Percentiles rank a stretch among this genome's conserved stretches.
These are phyloP conservation scores for Saccharomyces cerevisiae DNA, from an alignment of 805 yeast genomes.

Conservation along the genomic window DNA sequence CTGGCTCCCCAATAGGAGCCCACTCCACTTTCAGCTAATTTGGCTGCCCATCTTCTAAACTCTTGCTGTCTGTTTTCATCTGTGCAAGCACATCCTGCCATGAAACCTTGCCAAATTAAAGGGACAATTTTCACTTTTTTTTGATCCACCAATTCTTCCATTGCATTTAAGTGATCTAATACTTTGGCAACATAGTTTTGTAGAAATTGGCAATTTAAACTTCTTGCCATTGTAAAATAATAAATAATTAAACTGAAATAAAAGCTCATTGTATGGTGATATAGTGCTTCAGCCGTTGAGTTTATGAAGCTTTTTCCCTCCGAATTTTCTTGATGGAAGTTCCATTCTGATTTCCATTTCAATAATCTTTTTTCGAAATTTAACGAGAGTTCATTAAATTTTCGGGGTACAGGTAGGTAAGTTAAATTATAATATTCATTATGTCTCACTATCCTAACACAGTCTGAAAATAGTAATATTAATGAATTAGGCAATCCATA, in stretches of 20 bases:
- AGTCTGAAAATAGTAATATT: constrained; percentile 61
- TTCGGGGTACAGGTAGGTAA: constrained; percentile 17
- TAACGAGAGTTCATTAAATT: constrained; percentile 17
- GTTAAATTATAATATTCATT: constrained; percentile 40
- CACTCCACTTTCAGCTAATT: constrained; percentile 45
- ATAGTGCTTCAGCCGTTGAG: constrained; percentile 54
- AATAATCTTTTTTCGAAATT: constrained; percentile 43
- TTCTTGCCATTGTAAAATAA: constrained; percentile 56
- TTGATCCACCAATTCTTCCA: constrained; percentile 46
- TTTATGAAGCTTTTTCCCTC: constrained; percentile 21
- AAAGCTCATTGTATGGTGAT: constrained; percentile 74
- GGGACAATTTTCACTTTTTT: constrained; percentile 57
- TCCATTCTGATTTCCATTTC: constrained; percentile 74
- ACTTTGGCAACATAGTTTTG: constrained; percentile 57
- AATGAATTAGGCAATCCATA: constrained; percentile 82
- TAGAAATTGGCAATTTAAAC: constrained; percentile 45
- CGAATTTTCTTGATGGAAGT: constrained; percentile 32
- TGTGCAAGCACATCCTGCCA: constrained; percentile 75
- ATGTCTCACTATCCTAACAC: constrained; percentile 57
- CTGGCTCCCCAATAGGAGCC: constrained; percentile 85
- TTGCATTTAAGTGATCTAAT: constrained; percentile 52
- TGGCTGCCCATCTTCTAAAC: constrained; percentile 56
- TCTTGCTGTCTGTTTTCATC: constrained; percentile 51
- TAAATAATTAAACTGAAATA: constrained; percentile 65
- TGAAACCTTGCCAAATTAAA: constrained; percentile 81